Base-by-base conservation (phyloP, 192 early-diverging fungal genomes). In the Gonapodya sp. region DNA sequence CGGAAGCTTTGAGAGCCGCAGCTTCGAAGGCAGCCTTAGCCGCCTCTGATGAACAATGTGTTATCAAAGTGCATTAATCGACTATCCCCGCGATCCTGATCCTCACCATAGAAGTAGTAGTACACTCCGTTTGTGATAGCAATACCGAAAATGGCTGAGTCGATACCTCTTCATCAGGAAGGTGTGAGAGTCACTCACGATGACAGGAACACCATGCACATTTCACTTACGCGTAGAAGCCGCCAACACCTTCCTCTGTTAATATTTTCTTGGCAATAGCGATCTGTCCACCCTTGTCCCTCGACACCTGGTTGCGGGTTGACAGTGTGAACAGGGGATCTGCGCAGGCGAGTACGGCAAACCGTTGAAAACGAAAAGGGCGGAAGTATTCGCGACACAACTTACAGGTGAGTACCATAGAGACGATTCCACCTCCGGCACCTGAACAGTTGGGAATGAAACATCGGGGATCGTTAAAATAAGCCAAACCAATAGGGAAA, bases 351-450 rank as follows among this genome's bases (percentile, higher is more conserved):
- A 14, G 18, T 16, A 8, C 30, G 75, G 16, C 75, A 77, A 31
- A 32, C 16, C 34, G 75, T 2, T 18, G 8, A 16, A 30, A 72
- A 2, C 18, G 18, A 14, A 33, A 16, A 14, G 75, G 75, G 30
- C 2, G 18, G 18, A 18, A 2, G 75, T 2, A 18, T 8, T 77
- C 75, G 30, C 34, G 30, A 2, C 2, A 84, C 34, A 89, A 80
- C 81, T 96, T 96, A 86, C 98, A 99, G 14, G 97, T 98, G 83
- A 96, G 88, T 18, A 91, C 91, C 96, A 98, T 98, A 79, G 93
- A 92, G 86, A 93, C 89, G 83, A 96, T 94, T 83, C 94, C 94
- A 82, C 94, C 94, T 80, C 92, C 94, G 81, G 94, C 94, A 84
- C 93, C 90, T 92, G 80, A 80, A 24, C 8, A 24, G 46, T 64